Evolutionary conservation across 805 yeast species (phyloP), one percentile per base, ranked within the genome.

Genomic region (Teunomyces lycoperdinae): DNA sequence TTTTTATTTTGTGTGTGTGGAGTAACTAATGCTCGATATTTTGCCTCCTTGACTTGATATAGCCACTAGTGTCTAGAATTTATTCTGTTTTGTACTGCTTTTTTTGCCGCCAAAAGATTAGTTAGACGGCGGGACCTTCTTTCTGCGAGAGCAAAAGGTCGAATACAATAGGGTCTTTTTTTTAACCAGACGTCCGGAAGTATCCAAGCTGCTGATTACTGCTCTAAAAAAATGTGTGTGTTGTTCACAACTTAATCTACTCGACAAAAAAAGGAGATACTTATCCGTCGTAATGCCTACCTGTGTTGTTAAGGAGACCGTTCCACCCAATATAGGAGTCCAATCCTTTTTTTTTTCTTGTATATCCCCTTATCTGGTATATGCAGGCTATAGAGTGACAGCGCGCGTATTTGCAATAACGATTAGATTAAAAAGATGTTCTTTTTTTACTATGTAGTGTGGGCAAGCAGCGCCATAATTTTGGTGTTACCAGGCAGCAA

Each of bases 401-500:
- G 24, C 24, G 24, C 6, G 24, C 24, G 6, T 20, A 4, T 17
- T 20, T 20, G 24, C 33, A n/a, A 31, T 31, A 31, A 31, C 33
- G 33, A 31, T n/a, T 20, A 20, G 6, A 10, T 10, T 31, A 9
- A 31, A 13, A 32, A 32, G 9, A 2, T 17, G 8, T 14, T 36
- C 20, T 17, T n/a, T 24, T 10, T 13, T 24, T 24, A 20, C 27
- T n/a, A 24, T 38, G 14, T 6, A n/a, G 11, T 26, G 4, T 20
- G 41, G 28, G 29, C 30, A 9, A 38, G 29, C 27, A 7, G 30
- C 7, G 30, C 28, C 41, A 13, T n/a, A 6, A 20, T 11, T 5
- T 24, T 16, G 9, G 6, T 11, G 17, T 38, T 38, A 9, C 30
- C 41, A 7, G 41, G 41, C 41, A 38, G 41, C 32, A 87, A 61